A percentile compares a stretch with the other conserved stretches of the same genome.
phyloP scores from a whole-genome alignment of 352 stramenopile genomes.

The Paralagenidium karlingii region DNA sequence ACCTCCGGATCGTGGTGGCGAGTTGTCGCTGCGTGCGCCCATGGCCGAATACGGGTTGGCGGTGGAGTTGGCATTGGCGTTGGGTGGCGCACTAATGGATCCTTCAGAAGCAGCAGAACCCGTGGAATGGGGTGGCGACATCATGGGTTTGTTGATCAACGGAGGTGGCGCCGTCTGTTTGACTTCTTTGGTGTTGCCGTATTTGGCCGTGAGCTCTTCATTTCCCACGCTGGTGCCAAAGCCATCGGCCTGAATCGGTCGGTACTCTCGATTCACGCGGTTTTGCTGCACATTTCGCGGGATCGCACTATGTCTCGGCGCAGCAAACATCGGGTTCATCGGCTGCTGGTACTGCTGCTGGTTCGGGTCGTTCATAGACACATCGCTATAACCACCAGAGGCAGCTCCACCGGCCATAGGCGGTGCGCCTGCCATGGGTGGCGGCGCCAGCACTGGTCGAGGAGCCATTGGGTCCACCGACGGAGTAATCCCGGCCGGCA shows the following conservation, averaged over 20 bases:
- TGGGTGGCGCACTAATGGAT: slow-evolving; percentile 1
- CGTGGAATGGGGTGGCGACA: slow-evolving; percentile 4
- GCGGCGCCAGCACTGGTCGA: slow-evolving; percentile 45
- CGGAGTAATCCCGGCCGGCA: slow-evolving; percentile 67
- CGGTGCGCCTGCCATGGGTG: slow-evolving; percentile 36
- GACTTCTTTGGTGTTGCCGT: slow-evolving; percentile 74
- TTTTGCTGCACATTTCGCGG: slow-evolving; percentile 27
- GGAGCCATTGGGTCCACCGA: slow-evolving; percentile 52
- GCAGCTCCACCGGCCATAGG: too few species aligned
- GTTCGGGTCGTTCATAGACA: slow-evolving; percentile 4
- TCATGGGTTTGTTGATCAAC: slow-evolving; percentile 7
- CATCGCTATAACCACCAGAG: slow-evolving; percentile 17
- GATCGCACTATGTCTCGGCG: slow-evolving; percentile 72
- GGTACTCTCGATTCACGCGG: slow-evolving; percentile 57
- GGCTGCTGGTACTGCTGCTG: slow-evolving; percentile 7
- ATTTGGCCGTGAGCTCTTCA: slow-evolving; percentile 79
- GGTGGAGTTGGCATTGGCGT: slow-evolving; percentile 9
- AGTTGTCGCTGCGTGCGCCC: slow-evolving; percentile 10
- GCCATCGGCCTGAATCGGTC: slow-evolving; percentile 77
- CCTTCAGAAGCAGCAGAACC: slow-evolving; percentile 2
- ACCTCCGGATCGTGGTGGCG: slow-evolving; percentile 9
- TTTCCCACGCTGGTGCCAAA: slow-evolving; percentile 86
- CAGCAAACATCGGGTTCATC: slow-evolving; percentile 49
- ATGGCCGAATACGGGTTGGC: slow-evolving; percentile 46
- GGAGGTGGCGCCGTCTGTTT: slow-evolving; percentile 71